Conservation (phyloP, 2,329 filamentous ascomycete genomes). For the Colletotrichum kahawae region DNA sequence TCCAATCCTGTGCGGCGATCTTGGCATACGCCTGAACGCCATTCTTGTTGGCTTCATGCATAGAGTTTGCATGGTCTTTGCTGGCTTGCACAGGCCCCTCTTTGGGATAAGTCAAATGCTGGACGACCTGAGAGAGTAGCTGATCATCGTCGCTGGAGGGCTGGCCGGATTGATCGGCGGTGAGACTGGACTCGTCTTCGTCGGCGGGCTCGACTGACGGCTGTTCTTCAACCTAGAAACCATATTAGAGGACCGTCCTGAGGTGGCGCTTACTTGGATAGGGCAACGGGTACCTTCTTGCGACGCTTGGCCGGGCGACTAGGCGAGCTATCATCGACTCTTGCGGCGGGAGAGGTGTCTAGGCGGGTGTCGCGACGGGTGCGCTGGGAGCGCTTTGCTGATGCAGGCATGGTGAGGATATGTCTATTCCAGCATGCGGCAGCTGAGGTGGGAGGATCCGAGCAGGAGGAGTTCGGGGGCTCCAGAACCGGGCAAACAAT, state of each 20-base stretch:
- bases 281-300: slow-evolving; percentile 56
- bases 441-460: background rate
- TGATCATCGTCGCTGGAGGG: slow-evolving; percentile 57
- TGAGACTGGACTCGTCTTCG: slow-evolving; percentile 47
- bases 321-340: slow-evolving; percentile 59
- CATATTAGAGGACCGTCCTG: background rate
- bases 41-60: slow-evolving; percentile 65
- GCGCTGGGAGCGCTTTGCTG: slow-evolving; percentile 41
- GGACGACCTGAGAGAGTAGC: slow-evolving; percentile 60
- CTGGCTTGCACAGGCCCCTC: slow-evolving; percentile 60
- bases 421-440: slow-evolving; percentile 8
- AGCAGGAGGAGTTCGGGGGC: background rate
- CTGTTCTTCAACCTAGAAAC: slow-evolving; percentile 38
- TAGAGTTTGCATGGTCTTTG: slow-evolving; percentile 66
- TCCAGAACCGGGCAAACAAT: background rate
- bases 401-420: slow-evolving; percentile 37
- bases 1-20: slow-evolving; percentile 82
- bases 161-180: slow-evolving; percentile 44
- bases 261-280: background rate
- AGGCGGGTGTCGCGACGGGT: slow-evolving; percentile 44
- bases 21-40: slow-evolving; percentile 80
- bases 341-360: slow-evolving; percentile 35
- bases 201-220: slow-evolving; percentile 50
- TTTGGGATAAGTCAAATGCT: slow-evolving; percentile 50
- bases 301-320: slow-evolving; percentile 68